phyloP scores from a whole-genome alignment of 2,329 filamentous ascomycete genomes.

The Calycina marina region DNA sequence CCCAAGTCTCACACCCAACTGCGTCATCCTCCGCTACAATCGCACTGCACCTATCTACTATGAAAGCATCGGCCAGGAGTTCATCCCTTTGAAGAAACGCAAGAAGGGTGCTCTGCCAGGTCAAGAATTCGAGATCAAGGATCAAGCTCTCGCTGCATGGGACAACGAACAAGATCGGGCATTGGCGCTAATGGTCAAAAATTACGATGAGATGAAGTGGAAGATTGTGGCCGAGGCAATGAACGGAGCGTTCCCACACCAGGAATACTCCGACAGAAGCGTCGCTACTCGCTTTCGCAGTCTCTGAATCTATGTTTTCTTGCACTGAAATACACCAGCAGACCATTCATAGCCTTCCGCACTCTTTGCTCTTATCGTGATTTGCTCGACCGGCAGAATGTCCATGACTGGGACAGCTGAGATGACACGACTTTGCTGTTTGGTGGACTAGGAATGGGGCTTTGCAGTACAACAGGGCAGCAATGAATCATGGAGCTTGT shows the following conservation, averaged over 20 bases:
- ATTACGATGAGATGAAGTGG: slow-evolving; percentile 15
- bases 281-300: background rate
- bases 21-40: slow-evolving; percentile 18
- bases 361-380: too few species aligned
- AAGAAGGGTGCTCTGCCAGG: slow-evolving; percentile 2
- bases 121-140: background rate
- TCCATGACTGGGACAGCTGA: too few species aligned
- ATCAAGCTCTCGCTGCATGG: slow-evolving; percentile 5
- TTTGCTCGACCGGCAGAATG: too few species aligned
- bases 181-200: slow-evolving; percentile 9
- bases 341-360: too few species aligned
- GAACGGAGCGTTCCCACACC: background rate
- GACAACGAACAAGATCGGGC: slow-evolving; percentile 9
- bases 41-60: slow-evolving; percentile 21
- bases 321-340: too few species aligned
- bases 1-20: slow-evolving; percentile 13
- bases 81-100: slow-evolving; percentile 12
- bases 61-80: slow-evolving; percentile 13
- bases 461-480: too few species aligned
- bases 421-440: too few species aligned
- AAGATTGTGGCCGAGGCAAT: slow-evolving; percentile 3
- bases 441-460: too few species aligned
- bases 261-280: background rate
- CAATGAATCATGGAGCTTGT: too few species aligned
- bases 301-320: background rate